These are phyloP conservation scores for Orbilia blumenaviensis DNA, from an alignment of 2,329 filamentous ascomycete species.

Conservation along the genomic window DNA sequence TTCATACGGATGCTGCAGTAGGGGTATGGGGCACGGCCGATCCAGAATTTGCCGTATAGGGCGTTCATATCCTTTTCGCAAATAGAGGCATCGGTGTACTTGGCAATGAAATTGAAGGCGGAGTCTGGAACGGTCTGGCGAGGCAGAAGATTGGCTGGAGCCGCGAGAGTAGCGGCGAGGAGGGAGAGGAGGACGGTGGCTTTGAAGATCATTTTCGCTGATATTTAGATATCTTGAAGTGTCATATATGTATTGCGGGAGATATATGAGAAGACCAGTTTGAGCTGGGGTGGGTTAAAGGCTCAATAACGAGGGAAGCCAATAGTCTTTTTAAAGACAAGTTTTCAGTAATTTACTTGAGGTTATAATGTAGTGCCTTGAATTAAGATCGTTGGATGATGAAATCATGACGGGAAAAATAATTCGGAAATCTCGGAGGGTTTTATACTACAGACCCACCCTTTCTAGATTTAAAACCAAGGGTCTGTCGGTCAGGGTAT, in stretches of 20 bases:
- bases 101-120: conserved; percentile 12
- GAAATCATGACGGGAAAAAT: conserved; percentile 3
- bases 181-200: not conserved
- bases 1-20: conserved; percentile 19
- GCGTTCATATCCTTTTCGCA: conserved; percentile 1
- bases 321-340: not conserved
- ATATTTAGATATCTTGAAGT: not conserved
- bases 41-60: conserved; percentile 8
- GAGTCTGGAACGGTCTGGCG: not conserved
- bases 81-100: conserved; percentile 6
- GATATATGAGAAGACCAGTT: not conserved
- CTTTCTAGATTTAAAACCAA: not conserved
- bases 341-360: not conserved
- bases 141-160: not conserved
- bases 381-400: not conserved
- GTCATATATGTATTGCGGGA: not conserved
- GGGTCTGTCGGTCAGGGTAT: not conserved
- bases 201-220: not conserved
- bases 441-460: conserved; percentile 8
- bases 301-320: not conserved
- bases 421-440: conserved; percentile 10
- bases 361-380: not conserved
- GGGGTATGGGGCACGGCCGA: not conserved
- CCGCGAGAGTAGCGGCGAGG: not conserved
- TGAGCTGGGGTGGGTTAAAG: not conserved